These are phyloP conservation scores for Fusarium tuaranense DNA, from an alignment of 2,329 filamentous ascomycete genomes.

Conservation along the genomic window DNA sequence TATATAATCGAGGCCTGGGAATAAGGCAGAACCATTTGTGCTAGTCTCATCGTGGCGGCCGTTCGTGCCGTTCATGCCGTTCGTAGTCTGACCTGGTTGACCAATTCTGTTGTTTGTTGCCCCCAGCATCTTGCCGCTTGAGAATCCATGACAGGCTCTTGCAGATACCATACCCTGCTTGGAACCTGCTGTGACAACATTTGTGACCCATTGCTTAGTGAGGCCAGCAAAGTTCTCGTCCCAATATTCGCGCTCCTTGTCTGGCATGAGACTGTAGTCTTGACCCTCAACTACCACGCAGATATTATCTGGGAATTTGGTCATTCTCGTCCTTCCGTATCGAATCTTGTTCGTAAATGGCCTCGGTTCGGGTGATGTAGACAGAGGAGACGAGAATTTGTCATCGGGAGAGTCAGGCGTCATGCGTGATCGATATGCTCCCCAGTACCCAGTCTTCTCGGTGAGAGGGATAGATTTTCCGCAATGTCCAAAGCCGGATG, in stretches of 20 bases:
- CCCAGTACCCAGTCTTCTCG: conserved; percentile 19
- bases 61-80: neutral
- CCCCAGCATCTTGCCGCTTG: neutral
- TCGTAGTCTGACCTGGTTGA: neutral
- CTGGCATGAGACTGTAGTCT: conserved; percentile 6
- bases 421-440: conserved; percentile 13
- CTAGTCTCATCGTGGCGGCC: neutral
- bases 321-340: neutral
- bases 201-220: conserved; percentile 20
- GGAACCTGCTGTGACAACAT: conserved; percentile 11
- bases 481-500: conserved; percentile 12
- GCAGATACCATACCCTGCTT: conserved; percentile 1
- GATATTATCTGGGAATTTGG: neutral
- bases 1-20: conserved; percentile 17
- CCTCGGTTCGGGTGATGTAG: neutral
- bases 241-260: conserved; percentile 9
- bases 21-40: neutral
- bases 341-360: neutral
- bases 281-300: neutral
- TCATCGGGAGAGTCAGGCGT: conserved; percentile 3
- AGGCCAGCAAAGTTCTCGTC: conserved; percentile 21
- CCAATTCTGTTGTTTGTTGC: neutral
- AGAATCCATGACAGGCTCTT: conserved; percentile 8
- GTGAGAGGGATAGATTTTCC: conserved; percentile 13
- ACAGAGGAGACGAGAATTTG: neutral